Evolutionary conservation across 75 land plant genomes (phyloP), one percentile per base, ranked within the genome.

Genomic region (Ceratopteris richardii): DNA sequence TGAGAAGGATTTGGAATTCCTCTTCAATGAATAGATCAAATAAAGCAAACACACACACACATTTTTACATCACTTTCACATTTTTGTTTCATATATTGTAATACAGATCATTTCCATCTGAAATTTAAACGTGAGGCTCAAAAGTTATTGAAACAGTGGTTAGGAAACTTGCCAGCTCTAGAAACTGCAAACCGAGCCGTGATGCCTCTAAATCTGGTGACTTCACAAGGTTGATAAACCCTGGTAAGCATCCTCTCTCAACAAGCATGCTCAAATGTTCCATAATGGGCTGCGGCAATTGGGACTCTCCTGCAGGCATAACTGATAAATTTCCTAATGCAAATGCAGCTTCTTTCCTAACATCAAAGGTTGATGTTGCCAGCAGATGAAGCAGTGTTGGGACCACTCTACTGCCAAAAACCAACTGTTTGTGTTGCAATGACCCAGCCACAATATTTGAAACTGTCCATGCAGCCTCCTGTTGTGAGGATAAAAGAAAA

Each of bases 391-490:
- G 31, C 41, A 95, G 48, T 16, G 84, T 41, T 10, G 75, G 71
- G 22, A 76, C 64, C 28, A 79, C 80, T 20, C 80, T 85, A 50
- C 80, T 77, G 0, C 72, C 61, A 60, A 72, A 78, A 56, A 90
- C 83, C 28, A 80, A 56, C 56, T 70, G 64, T 73, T 95, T 95
- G 72, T 95, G 99, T 27, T 70, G 72, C 17, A 78, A 41, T 1
- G 99, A 83, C 44, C 99, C 97, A 22, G 99, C 86, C 28, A 88
- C 97, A 60, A 95, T 76, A 54, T 95, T 95, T 13, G 99, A 90
- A 48, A 95, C 69, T 55, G 72, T 97, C 99, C 99, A 95, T 6
- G 92, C 75, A 43, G 97, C 83, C 62, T 95, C 99, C 99, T 95
- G 57, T 61, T 60, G 48, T 1, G 51, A 55, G 26, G 29, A 33